A percentile compares a stretch with the other conserved stretches of the same genome.
phyloP scores from a whole-genome alignment of 768 basidiomycete species.

The Tulasnella sp. region DNA sequence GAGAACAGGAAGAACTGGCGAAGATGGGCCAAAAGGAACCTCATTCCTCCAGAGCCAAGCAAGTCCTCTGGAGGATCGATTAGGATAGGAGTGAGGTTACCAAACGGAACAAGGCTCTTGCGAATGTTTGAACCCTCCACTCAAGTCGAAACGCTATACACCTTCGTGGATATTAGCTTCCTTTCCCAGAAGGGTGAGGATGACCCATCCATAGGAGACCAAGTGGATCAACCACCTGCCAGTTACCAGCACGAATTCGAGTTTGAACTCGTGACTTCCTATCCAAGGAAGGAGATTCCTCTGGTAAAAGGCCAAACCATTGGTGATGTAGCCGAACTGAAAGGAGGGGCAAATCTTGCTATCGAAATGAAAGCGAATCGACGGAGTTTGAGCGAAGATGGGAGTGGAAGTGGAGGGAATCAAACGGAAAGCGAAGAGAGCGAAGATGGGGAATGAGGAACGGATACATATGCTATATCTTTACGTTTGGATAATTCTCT shows the following conservation, averaged over 20 bases:
- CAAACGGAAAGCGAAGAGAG: no score
- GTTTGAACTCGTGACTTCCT: constrained; percentile 55
- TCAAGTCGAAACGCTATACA: constrained; percentile 52
- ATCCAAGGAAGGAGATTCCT: constrained; percentile 36
- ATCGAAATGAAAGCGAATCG: constrained; percentile 40
- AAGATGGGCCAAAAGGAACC: constrained; percentile 23
- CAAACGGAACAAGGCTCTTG: constrained; percentile 39
- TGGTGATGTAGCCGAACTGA: constrained; percentile 20
- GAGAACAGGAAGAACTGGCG: constrained; percentile 15
- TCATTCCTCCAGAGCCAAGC: constrained; percentile 31
- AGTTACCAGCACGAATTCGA: constrained; percentile 43
- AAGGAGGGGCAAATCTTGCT: constrained; percentile 33
- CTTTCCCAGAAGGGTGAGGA: constrained; percentile 29
- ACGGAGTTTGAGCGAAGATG: no score
- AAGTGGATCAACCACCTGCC: constrained; percentile 27
- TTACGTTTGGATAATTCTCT: no score
- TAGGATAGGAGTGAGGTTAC: constrained; percentile 46
- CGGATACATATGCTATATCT: no score
- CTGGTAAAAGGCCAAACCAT: constrained; percentile 28
- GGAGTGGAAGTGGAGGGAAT: no score
- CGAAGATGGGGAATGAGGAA: no score
- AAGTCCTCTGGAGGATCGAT: constrained; percentile 29
- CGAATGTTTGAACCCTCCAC: constrained; percentile 39
- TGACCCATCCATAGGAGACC: constrained; percentile 31
- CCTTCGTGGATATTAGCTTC: constrained; percentile 53